Evolutionary conservation across 768 basidiomycete species (phyloP), one percentile per base, ranked within the genome.

Genomic region (Leccinum barrowsii): DNA sequence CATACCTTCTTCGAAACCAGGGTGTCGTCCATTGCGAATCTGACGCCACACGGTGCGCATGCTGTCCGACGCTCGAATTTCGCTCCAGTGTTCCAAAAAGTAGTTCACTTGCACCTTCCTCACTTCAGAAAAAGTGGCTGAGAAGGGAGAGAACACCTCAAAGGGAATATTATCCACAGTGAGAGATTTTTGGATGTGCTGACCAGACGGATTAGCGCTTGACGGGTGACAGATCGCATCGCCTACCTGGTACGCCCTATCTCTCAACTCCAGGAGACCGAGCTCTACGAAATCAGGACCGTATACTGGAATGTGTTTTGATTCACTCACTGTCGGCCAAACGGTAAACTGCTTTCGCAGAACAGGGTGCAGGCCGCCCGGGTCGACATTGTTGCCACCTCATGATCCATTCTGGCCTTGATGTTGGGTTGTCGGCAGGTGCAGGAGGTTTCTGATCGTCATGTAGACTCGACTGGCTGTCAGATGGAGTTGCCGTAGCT

Each of bases 11-110:
- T 93, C 92, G 67, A 93, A 94, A 1, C 92, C 92, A 17, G 90
- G 88, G 68, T 93, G 89, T 34, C 89, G 80, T 47, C 92, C 92
- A 50, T 83, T 79, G 56, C 93, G 79, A 44, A 95, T 92, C 72
- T 93, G 90, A 57, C 85, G 82, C 89, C 91, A 94, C 5, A 94
- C 87, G 61, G 80, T 82, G 55, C 81, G 82, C 90, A 94, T 92
- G 12, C 87, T 82, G 17, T 87, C 84, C n/a, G 89, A 90, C n/a
- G 81, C 74, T 44, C 90, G 86, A 55, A 95, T 91, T 30, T 90
- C 87, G 40, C 80, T 74, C 92, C 92, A 95, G 66, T 93, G 85
- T 44, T 83, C 79, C 49, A 93, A 74, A 77, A 93, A 93, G 75
- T 82, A 92, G 35, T 82, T 82, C 15, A 94, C 81, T 70, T 94